A percentile compares a stretch with the other conserved stretches of the same genome.
These are phyloP conservation scores for Corylus americana DNA, from an alignment of 306 rosid species.

Conservation along the genomic window DNA sequence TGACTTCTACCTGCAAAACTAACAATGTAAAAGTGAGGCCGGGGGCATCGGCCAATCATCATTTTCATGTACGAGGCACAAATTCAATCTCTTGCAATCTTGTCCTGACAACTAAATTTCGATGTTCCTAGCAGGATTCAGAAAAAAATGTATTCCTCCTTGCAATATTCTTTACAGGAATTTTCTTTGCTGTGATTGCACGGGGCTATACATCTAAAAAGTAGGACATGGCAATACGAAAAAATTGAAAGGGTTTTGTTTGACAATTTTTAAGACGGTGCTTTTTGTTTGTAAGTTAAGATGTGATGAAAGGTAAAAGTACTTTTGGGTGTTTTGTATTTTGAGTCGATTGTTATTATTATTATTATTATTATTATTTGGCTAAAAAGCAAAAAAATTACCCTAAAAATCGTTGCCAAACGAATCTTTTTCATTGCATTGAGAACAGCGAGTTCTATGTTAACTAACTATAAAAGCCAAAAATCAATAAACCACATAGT, in stretches of 20 bases:
- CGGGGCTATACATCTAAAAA: not conserved
- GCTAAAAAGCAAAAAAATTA: too few relatives aligned
- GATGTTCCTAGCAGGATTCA: not conserved
- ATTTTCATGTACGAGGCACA: not conserved
- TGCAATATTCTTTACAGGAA: not conserved
- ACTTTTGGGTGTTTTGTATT: too few relatives aligned
- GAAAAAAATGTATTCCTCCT: not conserved
- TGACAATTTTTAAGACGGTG: too few relatives aligned
- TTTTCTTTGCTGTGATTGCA: not conserved
- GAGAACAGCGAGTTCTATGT: not conserved
- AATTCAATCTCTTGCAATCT: not conserved
- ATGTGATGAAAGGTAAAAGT: too few relatives aligned
- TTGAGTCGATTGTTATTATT: too few relatives aligned
- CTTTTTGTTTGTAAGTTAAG: too few relatives aligned
- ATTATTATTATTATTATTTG: too few relatives aligned
- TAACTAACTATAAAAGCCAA: not conserved
- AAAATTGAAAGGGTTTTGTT: not conserved
- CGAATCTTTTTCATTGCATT: not conserved
- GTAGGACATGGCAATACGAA: not conserved
- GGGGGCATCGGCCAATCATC: not conserved
- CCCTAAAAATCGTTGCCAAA: too few relatives aligned
- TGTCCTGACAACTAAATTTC: not conserved
- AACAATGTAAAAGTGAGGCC: not conserved
- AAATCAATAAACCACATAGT: too few relatives aligned
- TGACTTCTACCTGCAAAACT: not conserved